Conservation (phyloP, 352 stramenopile genomes). For the Pythium phragmitis region DNA sequence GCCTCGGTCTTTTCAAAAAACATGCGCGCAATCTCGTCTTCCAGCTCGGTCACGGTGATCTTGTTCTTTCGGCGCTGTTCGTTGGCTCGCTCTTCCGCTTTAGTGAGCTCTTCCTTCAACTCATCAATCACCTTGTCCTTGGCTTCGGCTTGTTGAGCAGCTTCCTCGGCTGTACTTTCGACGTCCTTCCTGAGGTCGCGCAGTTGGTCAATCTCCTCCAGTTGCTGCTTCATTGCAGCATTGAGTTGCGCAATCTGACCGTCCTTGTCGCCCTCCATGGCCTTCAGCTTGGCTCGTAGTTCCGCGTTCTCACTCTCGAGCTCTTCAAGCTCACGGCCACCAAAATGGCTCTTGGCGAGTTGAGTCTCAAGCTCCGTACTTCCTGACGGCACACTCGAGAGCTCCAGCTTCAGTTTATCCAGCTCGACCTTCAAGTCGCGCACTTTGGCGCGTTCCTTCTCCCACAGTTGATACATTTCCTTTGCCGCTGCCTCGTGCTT, state of each 20-base stretch:
- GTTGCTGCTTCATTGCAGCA: slow-evolving; percentile 33
- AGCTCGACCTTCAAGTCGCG: slow-evolving; percentile 22
- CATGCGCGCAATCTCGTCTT: slow-evolving; percentile 50
- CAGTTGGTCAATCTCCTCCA: slow-evolving; percentile 17
- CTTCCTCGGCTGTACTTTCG: slow-evolving; percentile 4
- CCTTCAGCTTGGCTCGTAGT: slow-evolving; percentile 25
- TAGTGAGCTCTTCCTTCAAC: slow-evolving; percentile 29
- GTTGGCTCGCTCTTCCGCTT: slow-evolving; percentile 31
- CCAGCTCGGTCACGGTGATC: slow-evolving; percentile 41
- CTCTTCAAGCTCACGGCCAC: slow-evolving; percentile 2
- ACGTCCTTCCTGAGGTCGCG: background rate
- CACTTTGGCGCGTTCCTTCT: slow-evolving; percentile 29
- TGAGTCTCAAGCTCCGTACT: background rate
- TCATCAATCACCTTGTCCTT: slow-evolving; percentile 34
- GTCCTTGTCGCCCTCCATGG: slow-evolving; percentile 29
- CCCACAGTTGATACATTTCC: slow-evolving; percentile 32
- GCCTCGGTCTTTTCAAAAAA: slow-evolving; percentile 53
- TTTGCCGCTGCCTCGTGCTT: slow-evolving; percentile 26
- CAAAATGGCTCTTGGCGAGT: background rate
- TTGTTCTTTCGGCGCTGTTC: slow-evolving; percentile 40
- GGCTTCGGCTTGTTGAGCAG: background rate
- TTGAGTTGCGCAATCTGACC: slow-evolving; percentile 38
- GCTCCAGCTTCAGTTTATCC: slow-evolving; percentile 1
- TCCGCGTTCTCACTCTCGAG: background rate
- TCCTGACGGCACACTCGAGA: background rate